Evolutionary conservation across 2,329 filamentous ascomycete species (phyloP).

Genomic region (Diaporthe vaccinii): DNA sequence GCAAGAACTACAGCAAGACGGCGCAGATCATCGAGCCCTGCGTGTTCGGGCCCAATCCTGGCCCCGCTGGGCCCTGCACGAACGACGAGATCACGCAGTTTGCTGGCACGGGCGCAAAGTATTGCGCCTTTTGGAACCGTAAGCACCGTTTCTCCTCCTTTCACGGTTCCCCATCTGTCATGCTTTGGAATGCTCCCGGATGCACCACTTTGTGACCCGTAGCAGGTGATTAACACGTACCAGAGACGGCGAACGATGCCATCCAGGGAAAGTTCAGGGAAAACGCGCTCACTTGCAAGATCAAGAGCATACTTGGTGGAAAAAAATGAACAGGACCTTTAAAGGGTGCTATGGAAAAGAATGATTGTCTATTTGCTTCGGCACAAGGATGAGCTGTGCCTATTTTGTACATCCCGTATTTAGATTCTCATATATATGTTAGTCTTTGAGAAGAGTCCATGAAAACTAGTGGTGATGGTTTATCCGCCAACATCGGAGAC

Average conservation of each 20-base stretch:
- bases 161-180: no score
- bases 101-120: not conserved
- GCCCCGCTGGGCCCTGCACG: not conserved
- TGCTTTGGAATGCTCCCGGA: no score
- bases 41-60: not conserved
- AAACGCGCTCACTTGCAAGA: not conserved
- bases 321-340: not conserved
- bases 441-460: no score
- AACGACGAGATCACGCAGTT: not conserved
- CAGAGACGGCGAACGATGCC: constrained; percentile 6
- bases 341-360: not conserved
- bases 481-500: not conserved
- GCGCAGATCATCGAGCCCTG: constrained; percentile 18
- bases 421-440: not conserved
- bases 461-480: not conserved
- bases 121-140: constrained; percentile 20
- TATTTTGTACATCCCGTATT: not conserved
- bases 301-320: not conserved
- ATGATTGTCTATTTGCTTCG: not conserved
- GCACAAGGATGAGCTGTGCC: not conserved
- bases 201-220: no score
- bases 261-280: not conserved
- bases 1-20: constrained; percentile 22
- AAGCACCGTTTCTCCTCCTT: no score
- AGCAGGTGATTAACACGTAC: no score